Evolutionary conservation across 768 basidiomycete species (phyloP), one percentile per base, ranked within the genome.

Genomic region (Pleurotus giganteus): DNA sequence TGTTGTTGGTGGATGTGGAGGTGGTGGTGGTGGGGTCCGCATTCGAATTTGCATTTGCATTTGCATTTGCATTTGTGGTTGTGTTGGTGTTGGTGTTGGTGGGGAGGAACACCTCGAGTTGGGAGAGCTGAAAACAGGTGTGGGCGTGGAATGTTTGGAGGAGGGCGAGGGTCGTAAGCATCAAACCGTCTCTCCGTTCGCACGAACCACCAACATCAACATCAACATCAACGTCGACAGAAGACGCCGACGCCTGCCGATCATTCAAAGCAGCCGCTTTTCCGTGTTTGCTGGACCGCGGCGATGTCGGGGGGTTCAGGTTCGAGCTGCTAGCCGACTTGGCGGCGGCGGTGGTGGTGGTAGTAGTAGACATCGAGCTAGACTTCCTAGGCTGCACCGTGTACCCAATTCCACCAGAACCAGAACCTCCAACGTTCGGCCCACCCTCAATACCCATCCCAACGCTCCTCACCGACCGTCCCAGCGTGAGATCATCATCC

Each of bases 361-460:
- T n/a, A n/a, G n/a, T n/a, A n/a, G n/a, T 70, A 8, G 83, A 81
- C 75, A 82, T 76, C 28, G 68, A 76, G 59, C 80, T 82, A 0
- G 74, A 66, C 58, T 80, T 70, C 44, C 75, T 69, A 17, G 70
- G 61, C 62, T 74, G 77, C 37, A 70, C 70, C 13, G 61, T 74
- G 19, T 66, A 60, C 15, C 68, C 59, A 29, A 51, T 55, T 32
- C 58, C 56, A 53, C 68, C 65, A 43, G 65, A 60, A 21, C 54
- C 61, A 41, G 8, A 11, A 41, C 12, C 24, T 34, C 60, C 53
- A 39, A 61, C 61, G n/a, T 57, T 69, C 0, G 81, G 85, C 28
- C 82, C 73, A 7, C 88, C 86, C 64, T 89, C 87, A 53, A 89
- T 88, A 1, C 88, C 88, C 74, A 84, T 80, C 1, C 88, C 87